Conservation (phyloP, 176 grass and related monocot genomes). For the Leersia perrieri region DNA sequence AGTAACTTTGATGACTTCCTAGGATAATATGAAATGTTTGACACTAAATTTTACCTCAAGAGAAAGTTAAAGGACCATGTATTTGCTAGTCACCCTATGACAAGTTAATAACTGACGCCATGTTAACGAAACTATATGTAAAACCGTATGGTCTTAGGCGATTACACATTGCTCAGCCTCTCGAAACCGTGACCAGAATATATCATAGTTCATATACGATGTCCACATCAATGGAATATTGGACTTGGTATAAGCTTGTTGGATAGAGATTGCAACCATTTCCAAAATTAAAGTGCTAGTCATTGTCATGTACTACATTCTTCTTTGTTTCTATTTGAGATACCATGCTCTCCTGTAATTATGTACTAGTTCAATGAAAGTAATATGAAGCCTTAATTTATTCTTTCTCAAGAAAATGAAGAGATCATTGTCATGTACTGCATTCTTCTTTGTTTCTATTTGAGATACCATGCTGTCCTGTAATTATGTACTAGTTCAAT, state of each 20-base stretch:
- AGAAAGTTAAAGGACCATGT: no score
- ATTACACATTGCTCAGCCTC: constrained; percentile 14
- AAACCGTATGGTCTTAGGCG: background rate
- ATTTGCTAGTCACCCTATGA: no score
- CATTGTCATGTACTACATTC: background rate
- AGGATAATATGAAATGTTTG: no score
- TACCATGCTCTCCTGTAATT: background rate
- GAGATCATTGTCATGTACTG: background rate
- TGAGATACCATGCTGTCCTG: background rate
- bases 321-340: background rate
- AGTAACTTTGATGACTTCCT: no score
- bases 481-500: background rate
- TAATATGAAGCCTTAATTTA: background rate
- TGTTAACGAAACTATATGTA: background rate
- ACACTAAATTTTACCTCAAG: no score
- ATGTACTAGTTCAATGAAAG: background rate
- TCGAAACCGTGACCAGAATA: constrained; percentile 17
- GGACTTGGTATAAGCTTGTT: constrained; percentile 18
- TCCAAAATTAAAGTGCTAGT: constrained; percentile 20
- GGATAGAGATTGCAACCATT: constrained; percentile 22
- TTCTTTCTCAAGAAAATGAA: background rate
- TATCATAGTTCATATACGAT: background rate
- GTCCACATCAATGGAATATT: constrained; percentile 31
- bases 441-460: background rate
- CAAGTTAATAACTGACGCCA: no score